These are phyloP conservation scores for Solanum pimpinellifolium DNA, from an alignment of 257 asterid species.

Conservation along the genomic window DNA sequence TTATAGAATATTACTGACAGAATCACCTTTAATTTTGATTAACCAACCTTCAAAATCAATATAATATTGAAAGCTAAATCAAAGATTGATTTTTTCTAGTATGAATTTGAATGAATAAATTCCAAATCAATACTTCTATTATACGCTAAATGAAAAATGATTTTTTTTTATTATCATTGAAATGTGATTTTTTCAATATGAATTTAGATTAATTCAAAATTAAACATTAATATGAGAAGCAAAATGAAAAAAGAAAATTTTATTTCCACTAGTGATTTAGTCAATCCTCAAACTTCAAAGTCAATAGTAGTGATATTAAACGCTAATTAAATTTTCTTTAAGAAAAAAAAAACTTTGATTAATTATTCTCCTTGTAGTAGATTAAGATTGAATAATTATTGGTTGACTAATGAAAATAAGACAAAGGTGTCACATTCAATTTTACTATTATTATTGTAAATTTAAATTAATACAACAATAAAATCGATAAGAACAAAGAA, in stretches of 20 bases:
- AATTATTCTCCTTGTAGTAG: neutral
- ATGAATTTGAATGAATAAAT: neutral
- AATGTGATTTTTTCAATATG: neutral
- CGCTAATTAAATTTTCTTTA: neutral
- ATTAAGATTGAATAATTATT: neutral
- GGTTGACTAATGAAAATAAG: neutral
- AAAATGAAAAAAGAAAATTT: neutral
- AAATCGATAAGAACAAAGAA: neutral
- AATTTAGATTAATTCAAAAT: neutral
- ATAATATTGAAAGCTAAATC: too few relatives aligned
- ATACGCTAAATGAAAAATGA: neutral
- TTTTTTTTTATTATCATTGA: neutral
- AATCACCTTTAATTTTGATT: neutral
- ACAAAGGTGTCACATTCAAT: neutral
- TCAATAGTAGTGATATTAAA: neutral
- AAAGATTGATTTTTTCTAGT: neutral
- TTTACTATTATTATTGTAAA: neutral
- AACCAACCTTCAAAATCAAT: neutral
- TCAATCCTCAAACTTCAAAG: neutral
- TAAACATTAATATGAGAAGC: neutral
- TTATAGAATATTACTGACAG: neutral
- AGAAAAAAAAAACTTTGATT: neutral
- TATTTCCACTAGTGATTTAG: neutral
- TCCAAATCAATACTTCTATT: neutral
- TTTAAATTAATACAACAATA: neutral